Evolutionary conservation across 1,284 basidiomycete genomes (phyloP), one percentile per base, ranked within the genome.

Genomic region (Xerocomus amazonicus): DNA sequence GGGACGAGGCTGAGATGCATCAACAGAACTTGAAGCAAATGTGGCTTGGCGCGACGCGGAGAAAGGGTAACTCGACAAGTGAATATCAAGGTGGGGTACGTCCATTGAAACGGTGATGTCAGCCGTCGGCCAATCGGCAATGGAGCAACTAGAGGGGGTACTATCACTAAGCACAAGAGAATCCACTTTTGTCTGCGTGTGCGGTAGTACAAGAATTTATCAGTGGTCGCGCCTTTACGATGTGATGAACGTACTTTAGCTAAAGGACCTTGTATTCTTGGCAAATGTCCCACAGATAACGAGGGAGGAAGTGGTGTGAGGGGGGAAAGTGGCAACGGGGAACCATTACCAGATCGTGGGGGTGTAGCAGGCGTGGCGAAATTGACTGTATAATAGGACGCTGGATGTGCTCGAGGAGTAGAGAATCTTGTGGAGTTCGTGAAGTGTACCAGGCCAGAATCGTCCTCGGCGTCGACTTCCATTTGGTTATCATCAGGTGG

Each of bases 281-380:
- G 54, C 5, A 46, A 43, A 37, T 14, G 10, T 37, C 45, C 51
- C 6, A 32, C 17, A 12, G 31, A 50, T 3, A 65, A 64, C 36
- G 61, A 60, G 19, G 55, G 34, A 9, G 66, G 56, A 10, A 70
- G 58, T 28, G 70, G 69, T n/a, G 68, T 68, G 9, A 70, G 67
- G 29, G 69, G 70, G 3, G 68, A 71, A 39, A 65, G 58, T 17
- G 68, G 65, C 0, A 51, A 50, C 3, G 38, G 17, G 0, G 35
- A 9, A 39, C 43, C 42, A 16, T 41, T 27, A 23, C 29, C 19
- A 1, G 50, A 34, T 13, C 47, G 47, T 9, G 27, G 16, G 27
- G 42, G 50, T 23, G 46, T 55, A 6, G 38, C 31, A 2, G 42
- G 63, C 7, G 65, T 65, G 8, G 61, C 63, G 35, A 66, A 67